phyloP scores from a whole-genome alignment of 768 basidiomycete genomes.

The Chalciporus pseudorubinellus region DNA sequence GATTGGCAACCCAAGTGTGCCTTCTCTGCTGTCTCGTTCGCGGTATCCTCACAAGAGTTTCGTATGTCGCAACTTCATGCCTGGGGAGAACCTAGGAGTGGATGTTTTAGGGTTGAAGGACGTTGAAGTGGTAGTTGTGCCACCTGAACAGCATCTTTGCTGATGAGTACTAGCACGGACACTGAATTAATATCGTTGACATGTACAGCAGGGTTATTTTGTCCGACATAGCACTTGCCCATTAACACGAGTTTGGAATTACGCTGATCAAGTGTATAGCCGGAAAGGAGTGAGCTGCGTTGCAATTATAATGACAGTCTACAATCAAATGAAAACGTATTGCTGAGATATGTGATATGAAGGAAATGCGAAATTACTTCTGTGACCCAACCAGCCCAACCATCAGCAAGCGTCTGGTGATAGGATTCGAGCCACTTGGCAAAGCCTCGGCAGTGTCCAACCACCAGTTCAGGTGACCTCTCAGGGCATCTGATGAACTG shows the following conservation, averaged over 20 bases:
- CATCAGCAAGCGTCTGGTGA: conserved; percentile 52
- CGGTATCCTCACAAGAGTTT: neutral
- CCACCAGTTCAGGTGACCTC: conserved; percentile 62
- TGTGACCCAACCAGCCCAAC: conserved; percentile 39
- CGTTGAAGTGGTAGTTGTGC: neutral
- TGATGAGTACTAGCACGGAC: too few relatives aligned
- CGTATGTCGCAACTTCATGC: conserved; percentile 1
- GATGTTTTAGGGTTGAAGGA: neutral
- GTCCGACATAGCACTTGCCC: neutral
- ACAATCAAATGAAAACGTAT: conserved; percentile 9
- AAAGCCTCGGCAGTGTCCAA: conserved; percentile 45
- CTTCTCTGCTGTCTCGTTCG: conserved; percentile 16
- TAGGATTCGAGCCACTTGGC: conserved; percentile 34
- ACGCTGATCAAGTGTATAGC: neutral
- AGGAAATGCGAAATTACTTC: conserved; percentile 9
- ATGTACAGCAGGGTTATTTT: neutral
- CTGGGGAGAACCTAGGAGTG: neutral
- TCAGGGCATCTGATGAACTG: conserved; percentile 42
- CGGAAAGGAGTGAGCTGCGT: conserved; percentile 6
- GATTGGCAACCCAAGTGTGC: conserved; percentile 13
- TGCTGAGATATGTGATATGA: neutral
- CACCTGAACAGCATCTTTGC: neutral
- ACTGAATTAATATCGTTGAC: too few relatives aligned
- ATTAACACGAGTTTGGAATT: too few relatives aligned
- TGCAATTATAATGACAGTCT: conserved; percentile 10